Base-by-base conservation (phyloP, 352 stramenopile genomes). In the Phytophthora cactorum region DNA sequence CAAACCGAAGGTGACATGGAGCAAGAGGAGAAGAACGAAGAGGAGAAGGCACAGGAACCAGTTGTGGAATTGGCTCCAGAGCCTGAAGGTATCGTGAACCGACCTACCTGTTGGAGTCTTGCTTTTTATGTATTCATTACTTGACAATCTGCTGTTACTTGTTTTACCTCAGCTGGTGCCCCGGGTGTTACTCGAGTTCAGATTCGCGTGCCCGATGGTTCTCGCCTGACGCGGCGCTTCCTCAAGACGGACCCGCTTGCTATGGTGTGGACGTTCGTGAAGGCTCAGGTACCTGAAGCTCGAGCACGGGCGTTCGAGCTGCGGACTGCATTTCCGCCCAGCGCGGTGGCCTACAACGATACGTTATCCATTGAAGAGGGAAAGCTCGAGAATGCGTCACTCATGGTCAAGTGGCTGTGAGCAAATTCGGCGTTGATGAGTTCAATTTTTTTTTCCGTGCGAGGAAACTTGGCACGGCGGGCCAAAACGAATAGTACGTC, bases 371-470 rank as follows among this genome's bases (percentile, higher is more conserved):
- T 95, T 44, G 74, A 77, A 39, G 84, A 92, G 38, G 72, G 82
- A 27, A 81, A 91, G 44, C 78, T 95, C 9, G 82, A 85, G 51
- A 93, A 93, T 59, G 84, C 85, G 43, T 88, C 84, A 54, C 71
- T 95, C 41, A 89, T 91, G 73, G 74, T 95, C 66, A 84, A 93
- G 49, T 95, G 88, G 88, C 65, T 80, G 15, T 80, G 51, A 77
- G 52, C 17, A 52, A 54, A 47, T 25, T 46, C 25, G 29, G 32
- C 11, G 17, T n/a, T 22, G 17, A 22, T 39, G 25, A 61, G 52
- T 45, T 36, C 38, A 66, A 53, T 36, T 44, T 60, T 54, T 36
- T 36, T 44, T 60, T 54, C 27, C 28, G n/a, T 59, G 34, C 56
- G 14, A 50, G n/a, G 38, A 34, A 49, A 38, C 14, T 17, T 17